Base-by-base conservation (phyloP, 202 grass and related monocot species). In the Eragrostis tef region DNA sequence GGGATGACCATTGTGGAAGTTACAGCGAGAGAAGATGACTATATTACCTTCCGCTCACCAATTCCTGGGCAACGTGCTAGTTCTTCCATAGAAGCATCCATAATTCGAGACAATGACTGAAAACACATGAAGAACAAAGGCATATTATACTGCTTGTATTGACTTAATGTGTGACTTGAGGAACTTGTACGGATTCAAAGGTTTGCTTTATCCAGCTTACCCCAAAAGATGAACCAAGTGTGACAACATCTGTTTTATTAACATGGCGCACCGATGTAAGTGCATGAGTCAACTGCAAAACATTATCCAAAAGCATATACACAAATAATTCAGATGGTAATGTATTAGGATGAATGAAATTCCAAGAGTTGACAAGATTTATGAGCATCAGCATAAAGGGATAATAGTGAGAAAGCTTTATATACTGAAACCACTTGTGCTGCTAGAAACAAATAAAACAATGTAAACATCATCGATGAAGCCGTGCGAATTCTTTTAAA, bases 11-110 rank as follows among this genome's bases (percentile, higher is more conserved):
- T 49, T 27, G 21, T 27, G 12, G 26, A 83, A 25, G n/a, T 24
- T 24, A 15, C 0, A 16, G 2, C 43, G 14, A 64, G 6, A 85
- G 16, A 58, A 54, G 67, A 72, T 31, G 29, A 39, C 43, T 51
- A 34, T 52, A 54, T 16, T 73, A 98, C 95, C 87, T 98, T 98
- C 20, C 89, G 85, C 75, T 98, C 95, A 81, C 95, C 95, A 59
- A 98, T 98, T 81, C 95, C 92, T 34, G 92, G 95, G 79, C 92
- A 98, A 22, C 70, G 76, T 39, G 95, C 95, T 56, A 98, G 58
- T 64, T 98, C 95, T 60, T 98, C 95, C 92, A 98, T 98, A 47
- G 92, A 98, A 80, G 88, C 86, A 91, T 98, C 87, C 95, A 98
- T 95, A 25, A 95, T 65, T 88, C 81, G 88, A 20, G 95, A 98